Percentiles rank a stretch among this genome's conserved stretches.
Conservation (phyloP, 176 grass and related monocot genomes). For the Avena sativa region DNA sequence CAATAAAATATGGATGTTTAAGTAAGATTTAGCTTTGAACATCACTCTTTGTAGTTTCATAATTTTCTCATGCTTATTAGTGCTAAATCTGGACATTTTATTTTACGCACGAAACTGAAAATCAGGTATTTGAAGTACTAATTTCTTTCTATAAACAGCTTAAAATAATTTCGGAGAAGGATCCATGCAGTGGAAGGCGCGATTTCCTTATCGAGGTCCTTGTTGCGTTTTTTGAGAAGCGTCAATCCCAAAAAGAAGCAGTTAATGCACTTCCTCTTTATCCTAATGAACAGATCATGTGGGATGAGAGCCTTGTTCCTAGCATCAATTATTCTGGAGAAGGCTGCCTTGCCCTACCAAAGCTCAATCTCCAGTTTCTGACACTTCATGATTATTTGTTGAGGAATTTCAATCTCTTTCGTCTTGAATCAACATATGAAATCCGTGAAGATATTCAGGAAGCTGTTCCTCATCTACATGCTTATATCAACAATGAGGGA, state of each 20-base stretch:
- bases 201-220: constrained; percentile 96
- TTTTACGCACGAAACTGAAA: constrained; percentile 17
- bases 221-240: constrained; percentile 92
- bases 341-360: constrained; percentile 97
- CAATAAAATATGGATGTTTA: constrained; percentile 1
- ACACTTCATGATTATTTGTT: constrained; percentile 98
- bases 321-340: constrained; percentile 99
- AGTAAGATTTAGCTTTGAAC: constrained; percentile 22
- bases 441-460: constrained; percentile 99
- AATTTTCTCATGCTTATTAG: constrained; percentile 41
- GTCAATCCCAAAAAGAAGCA: constrained; percentile 96
- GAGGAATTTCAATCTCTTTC: constrained; percentile 98
- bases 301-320: constrained; percentile 98
- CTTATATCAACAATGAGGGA: constrained; percentile 96
- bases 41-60: background rate
- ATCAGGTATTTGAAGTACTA: constrained; percentile 43
- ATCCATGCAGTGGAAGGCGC: constrained; percentile 72
- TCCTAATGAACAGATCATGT: constrained; percentile 99
- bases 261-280: constrained; percentile 98
- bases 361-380: constrained; percentile 97
- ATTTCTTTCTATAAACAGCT: constrained; percentile 69
- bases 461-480: constrained; percentile 93
- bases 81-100: constrained; percentile 11
- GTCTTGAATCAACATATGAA: constrained; percentile 99
- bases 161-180: constrained; percentile 88